Base-by-base conservation (phyloP, 768 basidiomycete species). In the Mycena polygramma region DNA sequence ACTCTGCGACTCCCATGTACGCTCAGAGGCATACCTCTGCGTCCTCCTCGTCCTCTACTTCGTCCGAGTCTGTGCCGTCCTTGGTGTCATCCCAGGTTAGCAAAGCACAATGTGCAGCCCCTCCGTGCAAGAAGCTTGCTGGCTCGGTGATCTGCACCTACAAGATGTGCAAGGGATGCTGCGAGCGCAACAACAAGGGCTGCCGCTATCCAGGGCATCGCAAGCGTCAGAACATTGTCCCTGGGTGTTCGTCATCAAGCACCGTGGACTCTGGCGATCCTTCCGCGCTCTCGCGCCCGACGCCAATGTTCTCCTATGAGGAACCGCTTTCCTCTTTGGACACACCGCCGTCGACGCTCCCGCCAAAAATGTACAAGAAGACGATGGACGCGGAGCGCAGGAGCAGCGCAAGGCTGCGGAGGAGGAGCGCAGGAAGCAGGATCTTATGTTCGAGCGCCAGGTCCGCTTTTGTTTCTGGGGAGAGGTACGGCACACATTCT, bases 401-500 rank as follows among this genome's bases (percentile, higher is more conserved):
- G 49, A 51, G 49, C 49, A 51, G 49, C 49, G 49, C 7, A 51
- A 22, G 49, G 8, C 9, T 9, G 49, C 49, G 14, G 49, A 51
- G 49, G 51, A 52, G 24, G 51, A 52, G 51, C 22, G 51, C 7
- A 52, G 51, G 51, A 4, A 52, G 51, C 51, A 52, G 51, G 51
- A 26, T 14, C 51, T 52, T 13, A 52, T 52, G 51, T 52, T 52
- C 14, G 51, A 52, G 51, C 22, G 51, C 7, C 49, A 68, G 51
- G 46, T 68, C 24, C 66, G 52, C 4, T 19, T 68, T n/a, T 68
- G 66, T n/a, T 68, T 30, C 35, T 68, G 58, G 57, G 19, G 6
- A 14, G 26, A 22, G 41, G 66, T 68, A 17, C 46, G 14, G 61
- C 14, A 48, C 19, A 20, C 30, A 14, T 17, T 3, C 26, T 55